Evolutionary conservation across 208 protist species (phyloP).

Genomic region (Acanthamoeba triangularis): DNA sequence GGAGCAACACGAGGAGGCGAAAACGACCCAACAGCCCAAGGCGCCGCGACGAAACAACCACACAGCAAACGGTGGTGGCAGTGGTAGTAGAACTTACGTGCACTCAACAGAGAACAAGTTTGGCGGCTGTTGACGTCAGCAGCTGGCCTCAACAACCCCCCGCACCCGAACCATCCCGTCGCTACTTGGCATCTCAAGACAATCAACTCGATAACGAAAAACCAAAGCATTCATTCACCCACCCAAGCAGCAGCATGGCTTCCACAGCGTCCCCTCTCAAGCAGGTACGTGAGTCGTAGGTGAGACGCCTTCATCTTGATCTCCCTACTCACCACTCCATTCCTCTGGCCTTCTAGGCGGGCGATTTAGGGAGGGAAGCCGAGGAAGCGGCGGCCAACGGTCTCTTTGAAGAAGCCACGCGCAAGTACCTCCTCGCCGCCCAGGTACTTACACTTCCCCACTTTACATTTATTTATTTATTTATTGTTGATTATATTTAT

Average conservation of each 20-base stretch:
- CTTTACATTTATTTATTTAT: neutral
- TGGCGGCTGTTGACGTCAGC: too few species aligned
- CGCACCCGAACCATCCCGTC: too few species aligned
- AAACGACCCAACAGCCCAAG: too few species aligned
- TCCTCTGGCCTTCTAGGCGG: neutral
- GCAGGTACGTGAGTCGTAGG: neutral
- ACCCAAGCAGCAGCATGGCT: neutral
- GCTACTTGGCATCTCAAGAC: too few species aligned
- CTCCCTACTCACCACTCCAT: neutral
- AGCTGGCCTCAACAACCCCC: too few species aligned
- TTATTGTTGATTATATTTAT: neutral
- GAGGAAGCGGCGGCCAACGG: neutral
- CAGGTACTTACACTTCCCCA: neutral
- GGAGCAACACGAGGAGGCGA: too few species aligned
- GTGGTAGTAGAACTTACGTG: too few species aligned
- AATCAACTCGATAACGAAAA: neutral
- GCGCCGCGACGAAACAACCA: too few species aligned
- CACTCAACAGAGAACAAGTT: too few species aligned
- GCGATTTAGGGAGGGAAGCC: neutral
- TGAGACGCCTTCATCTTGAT: neutral
- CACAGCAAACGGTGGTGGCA: too few species aligned
- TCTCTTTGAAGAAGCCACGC: conserved; percentile 7
- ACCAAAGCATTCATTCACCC: neutral
- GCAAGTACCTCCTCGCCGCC: conserved; percentile 33
- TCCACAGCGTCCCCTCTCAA: neutral